Percentiles rank a stretch among this genome's conserved stretches.
These are phyloP conservation scores for Anethum foeniculum DNA, from an alignment of 140 eudicot species.

Conservation along the genomic window DNA sequence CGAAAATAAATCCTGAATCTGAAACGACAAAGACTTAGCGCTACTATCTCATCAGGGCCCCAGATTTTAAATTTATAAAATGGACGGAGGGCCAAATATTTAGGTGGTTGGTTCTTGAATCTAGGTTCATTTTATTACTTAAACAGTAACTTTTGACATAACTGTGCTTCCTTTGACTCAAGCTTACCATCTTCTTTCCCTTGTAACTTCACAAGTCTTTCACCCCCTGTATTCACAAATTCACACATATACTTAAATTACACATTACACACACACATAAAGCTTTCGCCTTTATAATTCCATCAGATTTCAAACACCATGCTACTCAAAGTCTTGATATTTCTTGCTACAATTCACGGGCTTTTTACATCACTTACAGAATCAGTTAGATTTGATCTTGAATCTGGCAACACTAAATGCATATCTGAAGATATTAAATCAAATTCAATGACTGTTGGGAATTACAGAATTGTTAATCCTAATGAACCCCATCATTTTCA, in stretches of 20 bases:
- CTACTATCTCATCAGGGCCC: too few relatives aligned
- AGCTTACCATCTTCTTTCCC: not conserved
- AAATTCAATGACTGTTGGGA: conserved; percentile 70
- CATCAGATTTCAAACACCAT: not conserved
- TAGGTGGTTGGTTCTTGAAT: too few relatives aligned
- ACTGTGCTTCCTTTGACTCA: not conserved
- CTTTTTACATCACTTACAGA: conserved; percentile 22
- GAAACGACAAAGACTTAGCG: too few relatives aligned
- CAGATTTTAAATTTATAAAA: too few relatives aligned
- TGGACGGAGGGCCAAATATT: too few relatives aligned
- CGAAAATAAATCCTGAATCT: too few relatives aligned
- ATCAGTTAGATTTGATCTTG: conserved; percentile 49
- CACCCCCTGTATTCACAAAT: not conserved
- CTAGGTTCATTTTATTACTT: too few relatives aligned
- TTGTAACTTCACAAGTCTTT: too few relatives aligned
- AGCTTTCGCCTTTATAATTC: not conserved
- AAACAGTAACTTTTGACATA: too few relatives aligned
- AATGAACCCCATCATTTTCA: conserved; percentile 37
- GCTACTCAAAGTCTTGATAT: not conserved
- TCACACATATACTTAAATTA: not conserved
- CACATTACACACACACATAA: not conserved
- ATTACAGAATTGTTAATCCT: conserved; percentile 46
- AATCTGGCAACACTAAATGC: conserved; percentile 57
- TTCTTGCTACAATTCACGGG: conserved; percentile 8
- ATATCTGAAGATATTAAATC: conserved; percentile 60